Base-by-base conservation (phyloP, 1,284 basidiomycete genomes). In the Phaffia rhodozyma region DNA sequence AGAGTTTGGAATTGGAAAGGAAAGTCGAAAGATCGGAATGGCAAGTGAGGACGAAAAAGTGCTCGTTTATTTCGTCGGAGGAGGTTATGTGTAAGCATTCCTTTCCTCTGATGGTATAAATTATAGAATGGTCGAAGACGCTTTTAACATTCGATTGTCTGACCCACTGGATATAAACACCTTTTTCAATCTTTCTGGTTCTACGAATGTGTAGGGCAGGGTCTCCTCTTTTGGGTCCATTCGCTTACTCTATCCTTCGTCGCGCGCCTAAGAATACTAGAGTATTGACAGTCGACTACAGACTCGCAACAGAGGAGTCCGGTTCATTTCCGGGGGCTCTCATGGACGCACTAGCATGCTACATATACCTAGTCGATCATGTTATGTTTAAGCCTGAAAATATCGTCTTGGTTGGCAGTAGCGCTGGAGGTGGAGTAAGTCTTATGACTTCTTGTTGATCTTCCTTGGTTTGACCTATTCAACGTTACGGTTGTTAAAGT, bases 381-480 rank as follows among this genome's bases (percentile, higher is more conserved):
- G 67, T 80, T 6, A 76, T 77, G 0, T 78, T 82, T 65, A 72
- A 74, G 0, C 77, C 81, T n/a, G 76, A 77, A 66, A 83, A 84
- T 69, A 81, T 87, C 60, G 71, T 85, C 38, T 70, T 88, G 30
- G 79, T 81, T 7, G 86, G 86, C 23, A 86, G 87, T 71, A 83
- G 81, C 52, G 85, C 86, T 0, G 86, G 86, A 2, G 86, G 84
- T 0, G 86, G 63, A 13, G 38, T 43, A 16, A 43, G 38, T 43
- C 38, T 43, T 43, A 16, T 43, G 16, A 11, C 38, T 43, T 16
- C 13, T 16, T 43, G 6, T 43, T 43, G 38, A 43, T 11, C 13
- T 43, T 16, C 6, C 38, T 43, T 16, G 16, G 5, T 16, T 43
- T 16, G 13, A 43, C 16, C 13, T 16, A 16, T 43, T 16, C 38